Evolutionary conservation across 257 asterid genomes (phyloP), one percentile per base, ranked within the genome.

Genomic region (Cynanchum wilfordii): DNA sequence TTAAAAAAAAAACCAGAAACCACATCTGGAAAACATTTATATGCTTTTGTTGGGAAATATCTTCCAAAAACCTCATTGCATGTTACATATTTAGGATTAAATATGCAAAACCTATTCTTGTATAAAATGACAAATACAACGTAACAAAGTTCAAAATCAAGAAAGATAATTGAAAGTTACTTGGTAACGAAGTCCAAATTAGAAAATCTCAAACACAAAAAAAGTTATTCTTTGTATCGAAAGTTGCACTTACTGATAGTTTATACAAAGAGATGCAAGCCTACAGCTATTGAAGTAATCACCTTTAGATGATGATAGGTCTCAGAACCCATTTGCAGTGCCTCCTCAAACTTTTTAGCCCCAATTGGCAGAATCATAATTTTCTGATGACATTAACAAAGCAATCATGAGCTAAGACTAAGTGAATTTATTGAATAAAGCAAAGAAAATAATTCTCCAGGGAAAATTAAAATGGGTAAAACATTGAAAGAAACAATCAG

Each of bases 281-380:
- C 36, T 20, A 12, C 8, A 67, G 58, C 62, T 54, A 42, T 27
- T 62, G 67, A 79, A 62, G 49, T 77, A 76, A 78, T 78, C 78
- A 89, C 99, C 96, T 95, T 95, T 73, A 95, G 76, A 82, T 92
- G 99, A 80, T 92, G 97, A 86, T 92, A 90, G 40, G 97, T 90
- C 86, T 95, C 99, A 38, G 99, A 87, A 79, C 99, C 99, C 83
- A 95, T 92, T 81, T 89, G 98, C 86, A 92, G 68, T 47, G 99
- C 97, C 86, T 92, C 99, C 85, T 87, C 97, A 86, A 90, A 90
- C 76, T 80, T 90, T 72, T 52, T 85, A 45, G 99, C 96, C 79
- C 97, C 98, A 81, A 83, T 79, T 68, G 99, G 99, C 75, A 95
- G 96, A 77, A 95, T 81, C 96, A 89, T 83, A 67, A 95, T 92